phyloP scores from a whole-genome alignment of 805 yeast species.

The Yarrowia phangngaensis region DNA sequence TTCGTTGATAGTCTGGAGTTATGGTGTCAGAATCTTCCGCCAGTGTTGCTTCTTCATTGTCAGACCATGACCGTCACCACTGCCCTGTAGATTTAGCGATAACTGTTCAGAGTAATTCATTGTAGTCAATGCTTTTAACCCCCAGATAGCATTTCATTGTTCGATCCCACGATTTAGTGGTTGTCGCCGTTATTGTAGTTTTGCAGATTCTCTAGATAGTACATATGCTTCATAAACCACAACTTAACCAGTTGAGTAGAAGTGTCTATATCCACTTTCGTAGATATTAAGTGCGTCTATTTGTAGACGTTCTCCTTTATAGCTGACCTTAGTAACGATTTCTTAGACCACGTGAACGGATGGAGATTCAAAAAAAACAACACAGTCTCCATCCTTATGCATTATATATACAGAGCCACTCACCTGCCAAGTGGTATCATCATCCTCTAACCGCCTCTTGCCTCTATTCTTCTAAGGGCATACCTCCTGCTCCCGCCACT shows the following conservation, averaged over 20 bases:
- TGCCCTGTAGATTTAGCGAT: slow-evolving; percentile 50
- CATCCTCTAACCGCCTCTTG: not conserved
- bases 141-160: too few species aligned
- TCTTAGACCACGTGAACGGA: not conserved
- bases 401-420: slow-evolving; percentile 17
- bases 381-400: slow-evolving; percentile 11
- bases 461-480: slow-evolving; percentile 50
- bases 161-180: too few species aligned
- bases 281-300: too few species aligned
- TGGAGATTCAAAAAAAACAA: not conserved
- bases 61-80: slow-evolving; percentile 96
- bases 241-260: too few species aligned
- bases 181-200: too few species aligned
- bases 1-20: slow-evolving; percentile 71
- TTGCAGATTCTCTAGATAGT: too few species aligned
- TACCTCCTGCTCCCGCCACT: slow-evolving; percentile 74
- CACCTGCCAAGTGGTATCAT: slow-evolving; percentile 8
- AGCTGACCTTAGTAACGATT: not conserved
- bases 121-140: too few species aligned
- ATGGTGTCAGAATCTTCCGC: slow-evolving; percentile 82
- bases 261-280: too few species aligned
- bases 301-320: too few species aligned
- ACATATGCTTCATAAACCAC: too few species aligned
- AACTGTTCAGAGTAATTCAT: not conserved
- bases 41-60: slow-evolving; percentile 76